A percentile compares a stretch with the other conserved stretches of the same genome.
Evolutionary conservation across 768 basidiomycete genomes (phyloP).

Genomic region (Ramaria sp.): DNA sequence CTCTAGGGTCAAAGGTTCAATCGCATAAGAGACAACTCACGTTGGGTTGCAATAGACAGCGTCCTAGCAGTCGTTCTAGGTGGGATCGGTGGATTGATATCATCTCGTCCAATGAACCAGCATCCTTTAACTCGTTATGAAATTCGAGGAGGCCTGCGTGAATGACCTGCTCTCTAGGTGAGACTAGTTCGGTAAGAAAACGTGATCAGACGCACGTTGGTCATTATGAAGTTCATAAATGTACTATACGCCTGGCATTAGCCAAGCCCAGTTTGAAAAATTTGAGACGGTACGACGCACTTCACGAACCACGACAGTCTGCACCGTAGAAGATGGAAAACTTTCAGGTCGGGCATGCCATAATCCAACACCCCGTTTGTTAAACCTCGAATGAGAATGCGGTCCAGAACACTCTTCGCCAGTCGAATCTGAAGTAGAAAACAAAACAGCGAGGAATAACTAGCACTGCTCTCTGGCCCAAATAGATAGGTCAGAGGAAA

Average conservation of each 20-base stretch:
- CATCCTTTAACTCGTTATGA: constrained; percentile 40
- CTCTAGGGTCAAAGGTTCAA: not conserved
- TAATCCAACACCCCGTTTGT: constrained; percentile 11
- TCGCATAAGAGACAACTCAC: constrained; percentile 26
- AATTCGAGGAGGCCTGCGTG: constrained; percentile 53
- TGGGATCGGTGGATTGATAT: constrained; percentile 34
- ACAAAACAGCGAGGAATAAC: constrained; percentile 57
- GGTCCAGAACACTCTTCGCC: constrained; percentile 60
- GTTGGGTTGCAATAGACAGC: constrained; percentile 54
- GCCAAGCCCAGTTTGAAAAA: not conserved
- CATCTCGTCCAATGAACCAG: constrained; percentile 67
- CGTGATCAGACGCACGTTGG: constrained; percentile 38
- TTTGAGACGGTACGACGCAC: constrained; percentile 31
- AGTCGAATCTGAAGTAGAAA: constrained; percentile 66
- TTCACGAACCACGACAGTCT: constrained; percentile 79
- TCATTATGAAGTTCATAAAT: constrained; percentile 60
- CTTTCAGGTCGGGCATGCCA: constrained; percentile 40
- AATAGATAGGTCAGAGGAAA: constrained; percentile 78
- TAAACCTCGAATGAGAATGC: constrained; percentile 53
- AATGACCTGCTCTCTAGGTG: constrained; percentile 36
- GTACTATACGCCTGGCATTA: constrained; percentile 29
- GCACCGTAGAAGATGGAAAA: constrained; percentile 66
- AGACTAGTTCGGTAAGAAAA: not conserved
- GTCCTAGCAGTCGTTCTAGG: constrained; percentile 45
- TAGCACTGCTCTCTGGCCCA: constrained; percentile 40